Evolutionary conservation across 805 yeast genomes (phyloP), one percentile per base, ranked within the genome.

Genomic region (Candida pini): DNA sequence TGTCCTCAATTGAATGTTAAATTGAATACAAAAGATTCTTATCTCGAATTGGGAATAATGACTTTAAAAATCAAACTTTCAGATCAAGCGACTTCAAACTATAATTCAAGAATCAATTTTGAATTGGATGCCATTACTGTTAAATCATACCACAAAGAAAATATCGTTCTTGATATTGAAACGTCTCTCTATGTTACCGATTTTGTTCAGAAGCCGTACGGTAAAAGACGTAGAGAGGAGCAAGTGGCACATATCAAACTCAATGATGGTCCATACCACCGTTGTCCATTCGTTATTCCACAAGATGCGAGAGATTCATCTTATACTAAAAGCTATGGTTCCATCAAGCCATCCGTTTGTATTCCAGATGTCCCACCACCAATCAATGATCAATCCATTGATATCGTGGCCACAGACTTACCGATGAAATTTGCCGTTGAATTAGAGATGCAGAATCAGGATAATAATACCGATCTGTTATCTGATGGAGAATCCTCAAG

Each of bases 221-320:
- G 69, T 41, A 54, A 53, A 0, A 66, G 68, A 9, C 70, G 72
- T 28, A 58, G 75, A 33, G 48, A 51, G 8, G 49, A 60, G 14
- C 96, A 89, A 53, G 78, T 78, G 34, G 63, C 65, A 2, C 95
- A 84, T 54, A 58, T 89, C 2, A 60, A 73, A 14, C 44, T 63
- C 6, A 83, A 86, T 47, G 98, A 92, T 64, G 82, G 84, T 0
- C 87, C 96, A 0, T 87, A 76, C 42, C 92, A 86, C 45, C 61
- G 98, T 36, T 64, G 78, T 15, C 80, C 92, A 0, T 89, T 87
- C 53, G 56, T 90, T 19, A 54, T 90, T 7, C 69, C 72, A 3
- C 68, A 66, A 6, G 66, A 68, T 10, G 59, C 62, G 10, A 70
- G 79, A 26, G 71, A 69, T 31, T 54, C 60, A 0, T 47, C 47